Base-by-base conservation (phyloP, 352 stramenopile species). In the Phytophthora quininea region DNA sequence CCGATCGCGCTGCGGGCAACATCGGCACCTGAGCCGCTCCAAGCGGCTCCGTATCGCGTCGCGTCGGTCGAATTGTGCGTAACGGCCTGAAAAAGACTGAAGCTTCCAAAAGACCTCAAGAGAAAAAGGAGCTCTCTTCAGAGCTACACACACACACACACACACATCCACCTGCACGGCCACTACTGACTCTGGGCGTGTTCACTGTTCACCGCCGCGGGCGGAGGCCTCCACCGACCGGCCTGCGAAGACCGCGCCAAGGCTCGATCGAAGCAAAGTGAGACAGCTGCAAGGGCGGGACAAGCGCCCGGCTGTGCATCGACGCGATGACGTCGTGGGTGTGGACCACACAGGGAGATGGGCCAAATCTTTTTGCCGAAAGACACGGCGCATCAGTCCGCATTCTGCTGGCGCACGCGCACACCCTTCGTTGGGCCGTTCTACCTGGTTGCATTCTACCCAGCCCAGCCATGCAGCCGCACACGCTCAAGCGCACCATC, bases 401-500 rank as follows among this genome's bases (percentile, higher is more conserved):
- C 42, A 73, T 24, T 24, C 19, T 24, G 19, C 19, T 24, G 19
- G 19, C 19, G 19, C 19, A 24, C 19, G 19, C 19, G 19, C 19
- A 67, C 48, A 43, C 57, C 45, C 57, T 15, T 46, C 38, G 38
- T 10, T 24, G 38, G 38, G 19, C 38, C 14, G 19, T 46, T 46
- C 38, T 15, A 5, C 38, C 38, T 15, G n/a, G 2, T 12, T 24
- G 19, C 19, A 24, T 24, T 24, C 19, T 24, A 24, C 19, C 19
- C 19, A 24, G 19, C 19, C 19, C 19, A 24, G 19, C 19, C 19
- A 69, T 78, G 71, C 71, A 67, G 60, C 64, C 64, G 30, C 62
- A 69, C 35, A 67, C 63, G 47, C 82, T 92, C 50, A 92, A 92
- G 69, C 82, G 84, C 60, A 92, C 84, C 27, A 90, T 92, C 71